Base-by-base conservation (phyloP, 345 rosid genomes). In the Arabidopsis arenosa region DNA sequence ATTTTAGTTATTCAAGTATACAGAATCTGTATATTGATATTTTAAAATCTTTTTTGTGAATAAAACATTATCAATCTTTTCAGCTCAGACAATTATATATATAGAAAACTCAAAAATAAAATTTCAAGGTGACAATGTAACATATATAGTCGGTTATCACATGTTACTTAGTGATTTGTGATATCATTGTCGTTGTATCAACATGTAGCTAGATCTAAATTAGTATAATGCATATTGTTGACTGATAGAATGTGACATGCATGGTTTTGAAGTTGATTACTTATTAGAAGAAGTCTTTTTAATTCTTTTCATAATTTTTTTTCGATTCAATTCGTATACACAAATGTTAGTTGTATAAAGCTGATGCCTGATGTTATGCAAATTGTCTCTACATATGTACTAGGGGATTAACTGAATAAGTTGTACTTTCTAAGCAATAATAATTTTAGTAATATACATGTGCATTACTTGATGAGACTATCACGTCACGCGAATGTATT, bases 401-500 rank as follows among this genome's bases (percentile, higher is more conserved):
- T 23, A 57, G 35, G 60, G 35, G 60, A 37, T 39, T 4, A 37
- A 61, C 15, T 60, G 65, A 18, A 18, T n/a, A 59, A 68, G 36
- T 39, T 68, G 48, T 51, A 60, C 70, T 68, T 75, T 68, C 68
- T 48, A 76, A 23, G 69, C 36, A 35, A 63, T 53, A 61, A 53
- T 76, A 64, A 61, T 68, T 52, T 58, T 9, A 23, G 26, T 23
- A 11, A 52, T 43, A 49, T 23, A 9, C 15, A 41, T 18, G 67
- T 21, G 41, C 56, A 17, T 40, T 41, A 41, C 64, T 68, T 43
- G 75, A 61, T 61, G 32, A 68, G 80, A 76, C 64, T 61, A 61
- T 52, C 51, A 68, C 62, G 80, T 52, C 51, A 68, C 62, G 80
- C 70, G 64, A 70, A 54, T 53, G 30, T 36, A 48, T 59, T 49